phyloP scores from a whole-genome alignment of 2,329 filamentous ascomycete species.

The Bertia moriformis region DNA sequence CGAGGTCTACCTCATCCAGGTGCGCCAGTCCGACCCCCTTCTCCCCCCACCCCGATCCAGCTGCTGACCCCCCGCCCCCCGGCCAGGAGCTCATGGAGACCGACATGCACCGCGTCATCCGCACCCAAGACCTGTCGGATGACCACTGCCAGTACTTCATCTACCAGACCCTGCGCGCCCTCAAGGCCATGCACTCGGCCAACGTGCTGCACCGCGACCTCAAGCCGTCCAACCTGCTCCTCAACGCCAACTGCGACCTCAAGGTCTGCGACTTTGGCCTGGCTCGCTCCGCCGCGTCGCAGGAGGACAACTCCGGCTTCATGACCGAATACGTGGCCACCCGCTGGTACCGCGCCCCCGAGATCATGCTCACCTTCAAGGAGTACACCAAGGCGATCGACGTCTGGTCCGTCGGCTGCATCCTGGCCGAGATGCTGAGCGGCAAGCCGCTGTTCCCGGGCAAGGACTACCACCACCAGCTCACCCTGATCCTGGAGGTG shows the following conservation, averaged over 20 bases:
- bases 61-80: slow-evolving; percentile 1
- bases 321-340: slow-evolving; percentile 99
- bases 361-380: slow-evolving; percentile 99
- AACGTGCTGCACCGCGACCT: neutral
- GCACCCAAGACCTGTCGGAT: slow-evolving; percentile 94
- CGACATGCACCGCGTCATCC: slow-evolving; percentile 97
- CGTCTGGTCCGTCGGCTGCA: slow-evolving; percentile 97
- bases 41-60: slow-evolving; percentile 5
- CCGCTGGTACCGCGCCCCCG: slow-evolving; percentile 94
- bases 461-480: slow-evolving; percentile 97
- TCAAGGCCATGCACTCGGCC: neutral
- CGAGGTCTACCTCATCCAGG: slow-evolving; percentile 96
- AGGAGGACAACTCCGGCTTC: slow-evolving; percentile 99
- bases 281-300: slow-evolving; percentile 84
- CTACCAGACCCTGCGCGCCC: slow-evolving; percentile 36
- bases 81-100: slow-evolving; percentile 92
- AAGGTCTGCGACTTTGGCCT: slow-evolving; percentile 99
- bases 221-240: slow-evolving; percentile 9
- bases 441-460: slow-evolving; percentile 96
- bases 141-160: slow-evolving; percentile 99
- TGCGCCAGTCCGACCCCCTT: slow-evolving; percentile 21
- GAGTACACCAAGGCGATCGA: slow-evolving; percentile 99
- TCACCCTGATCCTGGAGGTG: slow-evolving; percentile 92
- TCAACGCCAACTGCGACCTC: slow-evolving; percentile 97
- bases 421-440: slow-evolving; percentile 95